Conservation (phyloP, 2,329 filamentous ascomycete species). For the Didymella glomerata region DNA sequence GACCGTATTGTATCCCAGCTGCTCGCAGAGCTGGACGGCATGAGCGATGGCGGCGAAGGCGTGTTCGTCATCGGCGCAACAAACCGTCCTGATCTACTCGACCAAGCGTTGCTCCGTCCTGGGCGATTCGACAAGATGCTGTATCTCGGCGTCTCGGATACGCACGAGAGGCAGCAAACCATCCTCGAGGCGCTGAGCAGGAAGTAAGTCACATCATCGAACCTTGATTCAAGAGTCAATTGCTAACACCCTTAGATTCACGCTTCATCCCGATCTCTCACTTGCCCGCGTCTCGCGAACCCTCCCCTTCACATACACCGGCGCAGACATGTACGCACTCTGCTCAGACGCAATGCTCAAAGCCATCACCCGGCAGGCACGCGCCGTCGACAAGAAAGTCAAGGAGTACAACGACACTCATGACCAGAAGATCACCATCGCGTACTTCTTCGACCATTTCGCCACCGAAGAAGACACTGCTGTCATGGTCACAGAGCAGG, state of each 20-base stretch:
- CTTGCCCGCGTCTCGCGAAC: constrained; percentile 75
- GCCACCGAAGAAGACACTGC: constrained; percentile 82
- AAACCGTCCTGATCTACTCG: constrained; percentile 90
- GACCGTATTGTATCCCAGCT: constrained; percentile 96
- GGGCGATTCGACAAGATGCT: constrained; percentile 98
- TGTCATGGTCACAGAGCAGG: constrained; percentile 87
- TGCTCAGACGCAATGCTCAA: constrained; percentile 99
- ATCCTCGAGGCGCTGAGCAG: constrained; percentile 93
- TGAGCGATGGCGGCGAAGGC: constrained; percentile 87
- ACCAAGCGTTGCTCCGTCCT: constrained; percentile 86
- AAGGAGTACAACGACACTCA: constrained; percentile 67
- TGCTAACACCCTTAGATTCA: constrained; percentile 68
- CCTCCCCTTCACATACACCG: constrained; percentile 95
- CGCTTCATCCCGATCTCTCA: constrained; percentile 79
- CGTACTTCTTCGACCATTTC: constrained; percentile 94
- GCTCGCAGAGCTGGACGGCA: constrained; percentile 93
- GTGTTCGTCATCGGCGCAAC: constrained; percentile 98
- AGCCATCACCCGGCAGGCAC: constrained; percentile 90
- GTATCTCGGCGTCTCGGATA: constrained; percentile 94
- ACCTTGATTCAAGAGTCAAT: not conserved
- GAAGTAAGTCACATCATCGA: constrained; percentile 71
- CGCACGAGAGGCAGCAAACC: constrained; percentile 92
- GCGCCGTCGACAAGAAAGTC: constrained; percentile 84
- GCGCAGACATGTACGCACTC: constrained; percentile 95
- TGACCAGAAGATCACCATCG: constrained; percentile 72